A percentile compares a stretch with the other conserved stretches of the same genome.
Evolutionary conservation across 2,329 filamentous ascomycete species (phyloP).

Genomic region (Drechslera avenae): DNA sequence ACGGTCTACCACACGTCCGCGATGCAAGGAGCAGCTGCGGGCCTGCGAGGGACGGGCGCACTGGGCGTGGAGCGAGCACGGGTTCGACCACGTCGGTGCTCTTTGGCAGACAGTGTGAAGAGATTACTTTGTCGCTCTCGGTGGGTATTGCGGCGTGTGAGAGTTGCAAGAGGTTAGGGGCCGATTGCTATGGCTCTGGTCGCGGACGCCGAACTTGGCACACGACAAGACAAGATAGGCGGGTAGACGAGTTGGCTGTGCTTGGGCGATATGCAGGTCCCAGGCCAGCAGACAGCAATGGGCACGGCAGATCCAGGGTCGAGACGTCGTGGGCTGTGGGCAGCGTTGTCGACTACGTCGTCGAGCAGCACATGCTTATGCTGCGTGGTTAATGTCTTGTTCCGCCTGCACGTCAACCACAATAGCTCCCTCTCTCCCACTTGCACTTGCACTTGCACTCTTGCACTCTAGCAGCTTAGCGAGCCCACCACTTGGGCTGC

Average conservation of each 20-base stretch:
- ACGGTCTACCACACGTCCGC: conserved; percentile 16
- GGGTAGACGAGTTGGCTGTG: conserved; percentile 15
- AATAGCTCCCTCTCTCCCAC: conserved; percentile 16
- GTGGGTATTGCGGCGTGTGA: conserved; percentile 9
- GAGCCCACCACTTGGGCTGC: background rate
- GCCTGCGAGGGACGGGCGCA: conserved; percentile 22
- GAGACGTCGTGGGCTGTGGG: background rate
- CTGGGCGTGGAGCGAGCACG: conserved; percentile 22
- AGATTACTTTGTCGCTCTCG: conserved; percentile 12
- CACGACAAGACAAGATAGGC: conserved; percentile 1
- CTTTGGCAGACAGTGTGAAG: conserved; percentile 9
- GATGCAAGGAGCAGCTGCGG: conserved; percentile 34
- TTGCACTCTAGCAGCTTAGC: too few relatives aligned
- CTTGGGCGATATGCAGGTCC: conserved; percentile 15
- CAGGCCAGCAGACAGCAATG: conserved; percentile 12
- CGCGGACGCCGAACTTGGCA: conserved; percentile 19
- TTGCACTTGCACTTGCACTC: background rate
- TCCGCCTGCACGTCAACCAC: conserved; percentile 1
- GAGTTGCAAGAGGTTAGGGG: conserved; percentile 18
- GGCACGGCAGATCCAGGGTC: conserved; percentile 13
- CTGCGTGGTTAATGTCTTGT: background rate
- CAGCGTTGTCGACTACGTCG: background rate
- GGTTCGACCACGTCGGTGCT: conserved; percentile 21
- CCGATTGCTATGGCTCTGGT: conserved; percentile 15
- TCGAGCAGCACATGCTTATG: too few relatives aligned